Percentiles rank a stretch among this genome's conserved stretches.
These are phyloP conservation scores for Penicillium griseofulvum DNA, from an alignment of 2,329 filamentous ascomycete genomes.

Conservation along the genomic window DNA sequence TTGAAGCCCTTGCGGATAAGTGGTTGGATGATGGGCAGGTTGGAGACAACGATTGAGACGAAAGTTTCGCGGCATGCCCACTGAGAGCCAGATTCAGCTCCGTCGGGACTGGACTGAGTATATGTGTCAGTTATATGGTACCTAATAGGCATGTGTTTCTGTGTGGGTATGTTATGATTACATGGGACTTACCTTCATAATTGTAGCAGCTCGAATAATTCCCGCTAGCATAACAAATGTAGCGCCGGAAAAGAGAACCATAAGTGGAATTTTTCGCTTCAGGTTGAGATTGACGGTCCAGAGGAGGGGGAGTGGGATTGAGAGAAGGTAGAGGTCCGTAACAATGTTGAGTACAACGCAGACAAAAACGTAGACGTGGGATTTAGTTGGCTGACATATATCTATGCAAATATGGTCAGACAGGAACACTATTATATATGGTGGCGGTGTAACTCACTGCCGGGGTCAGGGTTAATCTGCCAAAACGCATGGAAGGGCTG, in stretches of 20 bases:
- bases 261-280: slow-evolving; percentile 50
- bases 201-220: slow-evolving; percentile 52
- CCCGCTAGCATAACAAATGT: slow-evolving; percentile 54
- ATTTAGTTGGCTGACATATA: slow-evolving; percentile 48
- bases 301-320: slow-evolving; percentile 57
- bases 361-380: slow-evolving; percentile 48
- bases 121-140: background rate
- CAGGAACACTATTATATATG: background rate
- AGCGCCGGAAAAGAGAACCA: slow-evolving; percentile 54
- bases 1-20: slow-evolving; percentile 25
- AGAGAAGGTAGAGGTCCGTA: slow-evolving; percentile 58
- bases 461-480: slow-evolving; percentile 59
- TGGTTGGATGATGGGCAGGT: slow-evolving; percentile 42
- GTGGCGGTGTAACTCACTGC: slow-evolving; percentile 42
- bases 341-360: slow-evolving; percentile 51
- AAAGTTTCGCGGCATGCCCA: slow-evolving; percentile 47
- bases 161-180: background rate
- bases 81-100: slow-evolving; percentile 37
- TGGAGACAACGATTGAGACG: slow-evolving; percentile 42
- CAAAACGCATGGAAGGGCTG: slow-evolving; percentile 55
- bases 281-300: slow-evolving; percentile 51
- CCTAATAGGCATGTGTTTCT: background rate
- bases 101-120: slow-evolving; percentile 30
- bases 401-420: slow-evolving; percentile 29
- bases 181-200: slow-evolving; percentile 36